phyloP scores from a whole-genome alignment of 1,139 yeast species.

The Protomyces lactucae-debilis region DNA sequence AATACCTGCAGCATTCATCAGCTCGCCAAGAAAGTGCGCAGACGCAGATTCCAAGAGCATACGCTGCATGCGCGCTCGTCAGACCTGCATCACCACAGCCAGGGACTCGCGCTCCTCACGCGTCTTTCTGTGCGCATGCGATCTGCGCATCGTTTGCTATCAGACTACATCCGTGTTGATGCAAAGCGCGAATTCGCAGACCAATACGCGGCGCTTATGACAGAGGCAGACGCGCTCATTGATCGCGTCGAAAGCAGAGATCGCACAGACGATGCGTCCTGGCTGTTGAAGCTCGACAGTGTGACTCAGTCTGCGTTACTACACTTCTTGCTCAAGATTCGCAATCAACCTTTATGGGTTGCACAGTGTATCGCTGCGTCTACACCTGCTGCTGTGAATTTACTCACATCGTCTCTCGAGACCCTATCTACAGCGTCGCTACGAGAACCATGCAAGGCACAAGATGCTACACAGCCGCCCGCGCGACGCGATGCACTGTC shows the following conservation, averaged over 20 bases:
- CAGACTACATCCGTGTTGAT: background rate
- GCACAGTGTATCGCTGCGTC: background rate
- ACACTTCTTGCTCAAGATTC: background rate
- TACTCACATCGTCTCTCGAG: background rate
- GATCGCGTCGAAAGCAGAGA: background rate
- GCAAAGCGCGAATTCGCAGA: slow-evolving; percentile 1
- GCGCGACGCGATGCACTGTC: background rate
- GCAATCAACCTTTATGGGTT: background rate
- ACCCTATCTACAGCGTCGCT: background rate
- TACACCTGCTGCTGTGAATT: background rate
- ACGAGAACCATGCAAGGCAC: background rate
- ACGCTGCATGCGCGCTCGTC: background rate
- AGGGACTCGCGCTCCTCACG: background rate
- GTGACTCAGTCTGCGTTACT: background rate
- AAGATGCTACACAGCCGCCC: background rate
- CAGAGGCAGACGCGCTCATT: background rate
- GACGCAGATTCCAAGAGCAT: background rate
- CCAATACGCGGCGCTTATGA: background rate
- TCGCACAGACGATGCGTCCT: background rate
- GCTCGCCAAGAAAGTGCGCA: background rate
- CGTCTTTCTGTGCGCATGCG: background rate
- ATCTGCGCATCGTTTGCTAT: slow-evolving; percentile 30
- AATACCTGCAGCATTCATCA: background rate
- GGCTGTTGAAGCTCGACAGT: background rate
- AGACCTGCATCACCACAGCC: background rate